Evolutionary conservation across 1,284 basidiomycete species (phyloP).

Genomic region (Earliella scabrosa): DNA sequence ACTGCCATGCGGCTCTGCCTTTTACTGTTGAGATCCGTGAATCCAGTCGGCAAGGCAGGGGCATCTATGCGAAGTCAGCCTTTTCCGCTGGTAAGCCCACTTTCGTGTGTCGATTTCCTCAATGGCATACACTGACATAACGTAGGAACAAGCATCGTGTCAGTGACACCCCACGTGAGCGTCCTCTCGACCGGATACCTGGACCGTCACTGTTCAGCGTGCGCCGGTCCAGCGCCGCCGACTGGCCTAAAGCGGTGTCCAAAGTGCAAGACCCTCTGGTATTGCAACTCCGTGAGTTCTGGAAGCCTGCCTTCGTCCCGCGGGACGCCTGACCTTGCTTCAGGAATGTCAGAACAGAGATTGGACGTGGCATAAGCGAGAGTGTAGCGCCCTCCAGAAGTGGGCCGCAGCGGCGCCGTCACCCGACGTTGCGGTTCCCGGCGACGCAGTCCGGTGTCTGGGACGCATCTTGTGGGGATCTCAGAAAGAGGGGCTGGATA

Average conservation of each 20-base stretch:
- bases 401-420: slow-evolving; percentile 59
- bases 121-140: background rate
- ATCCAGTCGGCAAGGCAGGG: slow-evolving; percentile 29
- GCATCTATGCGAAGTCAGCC: slow-evolving; percentile 37
- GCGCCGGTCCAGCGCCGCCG: slow-evolving; percentile 47
- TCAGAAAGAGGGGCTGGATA: slow-evolving; percentile 56
- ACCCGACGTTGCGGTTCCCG: slow-evolving; percentile 55
- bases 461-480: slow-evolving; percentile 75
- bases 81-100: slow-evolving; percentile 43
- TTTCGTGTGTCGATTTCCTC: background rate
- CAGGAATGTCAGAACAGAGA: slow-evolving; percentile 81
- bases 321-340: background rate
- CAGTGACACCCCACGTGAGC: slow-evolving; percentile 61
- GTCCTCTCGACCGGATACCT: slow-evolving; percentile 72
- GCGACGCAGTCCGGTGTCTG: slow-evolving; percentile 77
- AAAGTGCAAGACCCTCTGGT: slow-evolving; percentile 67
- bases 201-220: slow-evolving; percentile 68
- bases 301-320: background rate
- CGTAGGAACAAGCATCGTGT: slow-evolving; percentile 64
- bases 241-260: slow-evolving; percentile 68
- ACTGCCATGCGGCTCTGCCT: slow-evolving; percentile 28
- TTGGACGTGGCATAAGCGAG: slow-evolving; percentile 77
- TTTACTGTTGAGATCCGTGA: slow-evolving; percentile 27
- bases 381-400: slow-evolving; percentile 71
- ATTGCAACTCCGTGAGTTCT: slow-evolving; percentile 67